phyloP scores from a whole-genome alignment of 2,329 filamentous ascomycete genomes.

The Ophiostoma tasmaniense region DNA sequence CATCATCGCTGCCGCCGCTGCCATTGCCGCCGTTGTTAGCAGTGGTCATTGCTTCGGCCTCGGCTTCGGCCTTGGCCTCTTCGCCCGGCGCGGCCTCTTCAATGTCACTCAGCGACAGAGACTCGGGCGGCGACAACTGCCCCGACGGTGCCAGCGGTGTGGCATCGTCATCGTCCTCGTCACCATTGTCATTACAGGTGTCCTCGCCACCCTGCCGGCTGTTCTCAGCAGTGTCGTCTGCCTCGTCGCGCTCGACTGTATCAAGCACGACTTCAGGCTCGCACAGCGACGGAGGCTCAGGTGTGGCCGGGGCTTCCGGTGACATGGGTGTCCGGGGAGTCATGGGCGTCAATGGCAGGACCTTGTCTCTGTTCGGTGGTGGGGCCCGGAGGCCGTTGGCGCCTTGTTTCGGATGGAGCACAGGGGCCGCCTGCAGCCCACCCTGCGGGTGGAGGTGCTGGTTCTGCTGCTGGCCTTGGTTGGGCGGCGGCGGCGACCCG shows the following conservation, averaged over 20 bases:
- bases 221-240: not conserved
- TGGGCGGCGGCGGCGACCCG: not conserved
- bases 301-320: constrained; percentile 11
- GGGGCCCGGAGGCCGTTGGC: not conserved
- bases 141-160: not conserved
- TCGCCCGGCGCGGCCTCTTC: constrained; percentile 14
- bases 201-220: not conserved
- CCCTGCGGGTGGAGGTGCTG: not conserved
- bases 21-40: not conserved
- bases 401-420: not conserved
- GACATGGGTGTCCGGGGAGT: constrained; percentile 12
- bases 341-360: constrained; percentile 29
- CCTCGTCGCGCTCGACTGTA: constrained; percentile 24
- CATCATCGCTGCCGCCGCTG: not conserved
- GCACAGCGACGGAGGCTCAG: not conserved
- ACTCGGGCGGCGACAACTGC: constrained; percentile 8
- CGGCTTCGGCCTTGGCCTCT: not conserved
- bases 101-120: constrained; percentile 13
- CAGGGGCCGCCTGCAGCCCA: not conserved
- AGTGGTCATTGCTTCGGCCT: not conserved
- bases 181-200: not conserved
- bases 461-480: not conserved
- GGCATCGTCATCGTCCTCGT: not conserved
- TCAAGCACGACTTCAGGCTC: not conserved
- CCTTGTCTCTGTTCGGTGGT: constrained; percentile 25